phyloP scores from a whole-genome alignment of 2,329 filamentous ascomycete genomes.

The Ophiosphaerella korrae region DNA sequence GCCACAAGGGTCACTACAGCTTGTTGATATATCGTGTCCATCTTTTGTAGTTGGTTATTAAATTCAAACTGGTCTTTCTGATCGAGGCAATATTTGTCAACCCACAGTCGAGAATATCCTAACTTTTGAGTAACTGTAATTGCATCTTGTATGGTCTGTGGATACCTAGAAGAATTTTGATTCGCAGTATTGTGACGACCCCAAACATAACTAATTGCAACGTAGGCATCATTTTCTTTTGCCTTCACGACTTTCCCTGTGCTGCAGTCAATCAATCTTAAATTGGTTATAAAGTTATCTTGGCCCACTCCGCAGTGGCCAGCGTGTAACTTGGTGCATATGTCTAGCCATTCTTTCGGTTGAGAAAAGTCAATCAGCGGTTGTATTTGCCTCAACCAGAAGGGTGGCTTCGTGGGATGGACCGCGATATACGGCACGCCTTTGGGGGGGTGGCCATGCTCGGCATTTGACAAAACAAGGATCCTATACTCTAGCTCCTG shows the following conservation, averaged over 20 bases:
- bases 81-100: conserved; percentile 5
- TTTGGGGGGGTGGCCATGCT: conserved; percentile 4
- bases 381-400: conserved; percentile 1
- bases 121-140: neutral
- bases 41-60: conserved; percentile 6
- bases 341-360: conserved; percentile 4
- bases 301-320: conserved; percentile 1
- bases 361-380: conserved; percentile 9
- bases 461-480: conserved; percentile 5
- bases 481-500: conserved; percentile 6
- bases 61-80: neutral
- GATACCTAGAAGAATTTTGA: neutral
- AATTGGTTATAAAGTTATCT: neutral
- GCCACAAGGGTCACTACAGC: conserved; percentile 12
- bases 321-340: conserved; percentile 6
- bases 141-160: neutral
- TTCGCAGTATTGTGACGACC: conserved; percentile 1
- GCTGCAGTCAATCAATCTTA: conserved; percentile 1
- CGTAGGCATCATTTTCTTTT: neutral
- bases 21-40: conserved; percentile 10
- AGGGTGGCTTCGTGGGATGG: neutral
- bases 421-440: conserved; percentile 6
- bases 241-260: conserved; percentile 4
- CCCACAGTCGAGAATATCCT: neutral
- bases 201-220: conserved; percentile 2